These are phyloP conservation scores for Trichoderma orchidacearum DNA, from an alignment of 495 filamentous ascomycete species.

Conservation along the genomic window DNA sequence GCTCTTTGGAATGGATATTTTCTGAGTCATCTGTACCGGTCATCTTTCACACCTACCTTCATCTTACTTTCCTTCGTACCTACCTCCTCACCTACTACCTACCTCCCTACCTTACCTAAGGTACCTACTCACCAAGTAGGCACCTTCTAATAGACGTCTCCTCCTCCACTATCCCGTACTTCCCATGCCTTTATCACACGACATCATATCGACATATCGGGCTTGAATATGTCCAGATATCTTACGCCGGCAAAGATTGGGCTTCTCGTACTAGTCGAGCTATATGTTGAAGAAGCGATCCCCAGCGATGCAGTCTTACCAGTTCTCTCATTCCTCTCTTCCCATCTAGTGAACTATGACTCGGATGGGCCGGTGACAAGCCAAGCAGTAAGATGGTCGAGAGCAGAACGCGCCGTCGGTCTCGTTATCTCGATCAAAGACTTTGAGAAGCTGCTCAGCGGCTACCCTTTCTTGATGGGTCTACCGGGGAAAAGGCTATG, in stretches of 20 bases:
- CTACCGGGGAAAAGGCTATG: constrained; percentile 69
- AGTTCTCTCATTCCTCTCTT: constrained; percentile 75
- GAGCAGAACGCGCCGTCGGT: constrained; percentile 25
- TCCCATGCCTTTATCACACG: too few relatives aligned
- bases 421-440: constrained; percentile 49
- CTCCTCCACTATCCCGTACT: too few relatives aligned
- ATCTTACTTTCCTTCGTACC: too few relatives aligned
- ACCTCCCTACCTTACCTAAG: too few relatives aligned
- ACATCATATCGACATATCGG: background rate
- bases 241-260: constrained; percentile 77
- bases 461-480: constrained; percentile 21
- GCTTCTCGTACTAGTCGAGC: constrained; percentile 62
- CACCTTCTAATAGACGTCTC: too few relatives aligned
- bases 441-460: constrained; percentile 53
- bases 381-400: constrained; percentile 19
- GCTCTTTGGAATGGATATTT: too few relatives aligned
- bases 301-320: constrained; percentile 65
- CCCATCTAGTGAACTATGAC: constrained; percentile 46
- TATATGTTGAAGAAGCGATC: constrained; percentile 64
- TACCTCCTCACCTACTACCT: too few relatives aligned
- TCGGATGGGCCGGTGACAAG: constrained; percentile 4
- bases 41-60: too few relatives aligned
- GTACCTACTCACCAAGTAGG: too few relatives aligned
- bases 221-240: constrained; percentile 52
- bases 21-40: too few relatives aligned